phyloP scores from a whole-genome alignment of 768 basidiomycete genomes.

The Phlebiopsis gigantea region DNA sequence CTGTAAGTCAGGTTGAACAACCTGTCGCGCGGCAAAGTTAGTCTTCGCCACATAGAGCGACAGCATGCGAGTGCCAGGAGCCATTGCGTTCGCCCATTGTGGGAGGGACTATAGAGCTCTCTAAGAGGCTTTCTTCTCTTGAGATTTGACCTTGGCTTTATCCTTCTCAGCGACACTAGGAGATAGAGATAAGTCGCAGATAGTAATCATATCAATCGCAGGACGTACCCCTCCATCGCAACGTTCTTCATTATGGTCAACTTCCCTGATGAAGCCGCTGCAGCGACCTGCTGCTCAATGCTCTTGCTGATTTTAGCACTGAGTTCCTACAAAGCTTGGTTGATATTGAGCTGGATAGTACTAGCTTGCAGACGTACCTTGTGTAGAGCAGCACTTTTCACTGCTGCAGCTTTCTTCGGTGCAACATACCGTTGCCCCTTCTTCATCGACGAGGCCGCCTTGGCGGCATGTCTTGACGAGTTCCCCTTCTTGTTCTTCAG shows the following conservation, averaged over 20 bases:
- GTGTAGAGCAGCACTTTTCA: constrained; percentile 75
- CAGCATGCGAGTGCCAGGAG: too few relatives aligned
- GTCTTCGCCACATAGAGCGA: too few relatives aligned
- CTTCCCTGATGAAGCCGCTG: constrained; percentile 84
- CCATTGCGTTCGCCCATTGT: too few relatives aligned
- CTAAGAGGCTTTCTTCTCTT: background rate
- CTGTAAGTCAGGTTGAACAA: too few relatives aligned
- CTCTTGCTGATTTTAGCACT: constrained; percentile 89
- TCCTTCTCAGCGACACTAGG: constrained; percentile 11
- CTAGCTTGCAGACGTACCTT: constrained; percentile 43
- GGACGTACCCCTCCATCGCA: constrained; percentile 34
- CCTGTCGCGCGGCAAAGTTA: too few relatives aligned
- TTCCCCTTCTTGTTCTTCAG: constrained; percentile 45
- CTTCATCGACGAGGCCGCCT: constrained; percentile 65
- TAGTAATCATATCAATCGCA: background rate
- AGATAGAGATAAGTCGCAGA: background rate
- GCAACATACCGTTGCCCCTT: constrained; percentile 76
- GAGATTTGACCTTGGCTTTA: constrained; percentile 5
- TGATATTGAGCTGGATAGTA: constrained; percentile 1
- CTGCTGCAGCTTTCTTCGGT: constrained; percentile 71
- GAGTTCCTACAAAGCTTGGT: constrained; percentile 47
- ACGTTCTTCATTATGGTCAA: constrained; percentile 87
- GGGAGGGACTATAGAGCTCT: background rate
- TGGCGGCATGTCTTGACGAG: constrained; percentile 50
- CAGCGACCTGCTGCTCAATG: constrained; percentile 88